These are phyloP conservation scores for Fonsecaea erecta DNA, from an alignment of 2,329 filamentous ascomycete genomes.

Conservation along the genomic window DNA sequence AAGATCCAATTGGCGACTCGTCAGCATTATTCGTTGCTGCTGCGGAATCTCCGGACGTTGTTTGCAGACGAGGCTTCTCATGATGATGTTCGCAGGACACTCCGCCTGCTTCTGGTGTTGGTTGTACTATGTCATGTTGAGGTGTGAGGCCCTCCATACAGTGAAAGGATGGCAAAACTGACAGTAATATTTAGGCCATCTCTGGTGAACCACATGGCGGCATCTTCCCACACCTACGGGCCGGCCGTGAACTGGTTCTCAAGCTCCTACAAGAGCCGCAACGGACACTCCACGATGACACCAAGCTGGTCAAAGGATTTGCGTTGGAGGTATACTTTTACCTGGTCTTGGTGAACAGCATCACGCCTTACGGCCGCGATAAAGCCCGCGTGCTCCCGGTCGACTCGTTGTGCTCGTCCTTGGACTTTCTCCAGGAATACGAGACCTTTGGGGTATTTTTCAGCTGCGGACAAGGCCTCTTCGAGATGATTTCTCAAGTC, in stretches of 20 bases:
- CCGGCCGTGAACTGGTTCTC: slow-evolving; percentile 27
- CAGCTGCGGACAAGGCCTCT: slow-evolving; percentile 26
- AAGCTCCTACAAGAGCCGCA: slow-evolving; percentile 10
- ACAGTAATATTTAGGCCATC: slow-evolving; percentile 24
- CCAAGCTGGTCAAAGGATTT: slow-evolving; percentile 26
- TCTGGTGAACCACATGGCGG: slow-evolving; percentile 29
- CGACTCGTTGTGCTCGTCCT: slow-evolving; percentile 19
- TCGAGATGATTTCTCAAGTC: slow-evolving; percentile 31
- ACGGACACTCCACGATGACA: slow-evolving; percentile 4
- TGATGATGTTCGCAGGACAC: slow-evolving; percentile 4
- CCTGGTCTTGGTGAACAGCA: slow-evolving; percentile 27
- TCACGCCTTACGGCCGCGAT: slow-evolving; percentile 27
- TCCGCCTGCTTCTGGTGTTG: slow-evolving; percentile 23
- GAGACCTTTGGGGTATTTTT: slow-evolving; percentile 30
- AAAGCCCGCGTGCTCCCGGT: slow-evolving; percentile 14
- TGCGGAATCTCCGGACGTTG: slow-evolving; percentile 18
- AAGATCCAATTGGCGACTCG: slow-evolving; percentile 9
- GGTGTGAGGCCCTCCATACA: slow-evolving; percentile 6
- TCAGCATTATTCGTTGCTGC: slow-evolving; percentile 19
- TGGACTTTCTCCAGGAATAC: slow-evolving; percentile 22
- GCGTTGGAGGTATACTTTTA: slow-evolving; percentile 32
- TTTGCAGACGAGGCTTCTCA: slow-evolving; percentile 13
- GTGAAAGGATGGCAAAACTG: neutral
- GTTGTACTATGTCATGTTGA: slow-evolving; percentile 26
- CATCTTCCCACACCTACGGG: slow-evolving; percentile 33